Conservation (phyloP, 2,329 filamentous ascomycete species). For the Pseudogymnoascus sp. region DNA sequence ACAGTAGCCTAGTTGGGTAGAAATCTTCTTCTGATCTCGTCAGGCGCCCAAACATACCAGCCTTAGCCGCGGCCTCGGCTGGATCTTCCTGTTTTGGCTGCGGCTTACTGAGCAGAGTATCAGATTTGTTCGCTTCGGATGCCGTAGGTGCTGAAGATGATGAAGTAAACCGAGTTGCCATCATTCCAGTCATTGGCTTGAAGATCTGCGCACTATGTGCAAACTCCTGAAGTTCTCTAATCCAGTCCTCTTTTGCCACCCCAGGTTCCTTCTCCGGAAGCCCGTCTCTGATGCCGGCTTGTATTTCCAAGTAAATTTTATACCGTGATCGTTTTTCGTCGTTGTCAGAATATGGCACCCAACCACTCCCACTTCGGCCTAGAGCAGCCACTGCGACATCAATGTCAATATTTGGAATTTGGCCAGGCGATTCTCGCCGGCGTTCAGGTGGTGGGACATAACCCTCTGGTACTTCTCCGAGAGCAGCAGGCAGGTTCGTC, state of each 20-base stretch:
- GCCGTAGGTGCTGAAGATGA: constrained; percentile 43
- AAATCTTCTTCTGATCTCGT: constrained; percentile 69
- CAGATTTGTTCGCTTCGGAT: constrained; percentile 33
- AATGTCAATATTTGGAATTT: constrained; percentile 59
- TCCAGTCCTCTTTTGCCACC: constrained; percentile 63
- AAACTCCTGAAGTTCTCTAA: constrained; percentile 71
- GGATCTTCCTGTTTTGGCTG: constrained; percentile 60
- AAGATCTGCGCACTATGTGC: constrained; percentile 70
- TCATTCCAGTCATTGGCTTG: constrained; percentile 82
- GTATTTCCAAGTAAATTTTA: constrained; percentile 69
- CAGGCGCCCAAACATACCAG: constrained; percentile 90
- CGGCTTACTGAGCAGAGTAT: constrained; percentile 39
- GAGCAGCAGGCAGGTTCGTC: constrained; percentile 66
- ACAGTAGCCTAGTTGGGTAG: constrained; percentile 75
- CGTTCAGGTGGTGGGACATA: constrained; percentile 58
- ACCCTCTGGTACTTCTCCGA: constrained; percentile 64
- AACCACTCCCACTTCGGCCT: constrained; percentile 55
- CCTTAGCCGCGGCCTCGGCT: constrained; percentile 74
- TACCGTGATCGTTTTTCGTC: constrained; percentile 75
- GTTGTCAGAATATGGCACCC: constrained; percentile 80
- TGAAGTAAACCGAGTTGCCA: constrained; percentile 89
- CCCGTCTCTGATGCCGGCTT: constrained; percentile 53
- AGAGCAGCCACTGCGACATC: constrained; percentile 63
- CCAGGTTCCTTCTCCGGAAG: constrained; percentile 44
- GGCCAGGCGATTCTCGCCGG: constrained; percentile 49